Evolutionary conservation across 495 filamentous ascomycete genomes (phyloP).

Genomic region (Alectoria sarmentosa): DNA sequence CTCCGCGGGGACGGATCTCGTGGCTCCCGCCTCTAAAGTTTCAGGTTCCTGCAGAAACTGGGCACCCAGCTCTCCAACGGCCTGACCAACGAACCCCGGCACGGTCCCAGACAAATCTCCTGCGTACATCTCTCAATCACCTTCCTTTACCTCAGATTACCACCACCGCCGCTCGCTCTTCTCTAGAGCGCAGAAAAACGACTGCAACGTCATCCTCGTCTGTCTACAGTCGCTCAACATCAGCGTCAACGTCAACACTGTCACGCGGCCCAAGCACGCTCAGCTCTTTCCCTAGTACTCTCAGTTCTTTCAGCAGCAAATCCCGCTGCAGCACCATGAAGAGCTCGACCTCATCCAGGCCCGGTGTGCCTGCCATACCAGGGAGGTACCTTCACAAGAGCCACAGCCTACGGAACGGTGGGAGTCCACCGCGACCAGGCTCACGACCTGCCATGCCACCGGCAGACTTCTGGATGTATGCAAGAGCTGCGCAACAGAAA

Average conservation of each 20-base stretch:
- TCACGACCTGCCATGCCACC: constrained; percentile 23
- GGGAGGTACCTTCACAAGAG: constrained; percentile 7
- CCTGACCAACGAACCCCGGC: neutral
- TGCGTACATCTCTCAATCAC: neutral
- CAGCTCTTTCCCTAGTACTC: constrained; percentile 12
- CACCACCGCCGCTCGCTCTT: neutral
- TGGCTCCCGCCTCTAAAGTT: constrained; percentile 24
- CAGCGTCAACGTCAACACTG: neutral
- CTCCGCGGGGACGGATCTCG: constrained; percentile 11
- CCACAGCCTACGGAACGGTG: constrained; percentile 4
- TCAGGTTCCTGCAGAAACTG: constrained; percentile 9
- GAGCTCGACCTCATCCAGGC: neutral
- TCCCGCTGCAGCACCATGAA: constrained; percentile 5
- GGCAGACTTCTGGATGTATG: constrained; percentile 22
- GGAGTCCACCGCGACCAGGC: constrained; percentile 12
- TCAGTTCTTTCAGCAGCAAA: neutral
- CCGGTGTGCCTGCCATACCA: constrained; percentile 12
- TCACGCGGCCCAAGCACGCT: constrained; percentile 3
- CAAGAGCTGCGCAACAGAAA: constrained; percentile 13
- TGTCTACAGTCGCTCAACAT: constrained; percentile 9
- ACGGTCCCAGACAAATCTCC: constrained; percentile 8
- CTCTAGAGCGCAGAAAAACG: neutral
- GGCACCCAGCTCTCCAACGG: constrained; percentile 5
- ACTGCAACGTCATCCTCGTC: constrained; percentile 9
- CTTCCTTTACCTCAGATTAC: neutral